phyloP scores from a whole-genome alignment of 345 rosid genomes.

The Geranium rotundifolium region DNA sequence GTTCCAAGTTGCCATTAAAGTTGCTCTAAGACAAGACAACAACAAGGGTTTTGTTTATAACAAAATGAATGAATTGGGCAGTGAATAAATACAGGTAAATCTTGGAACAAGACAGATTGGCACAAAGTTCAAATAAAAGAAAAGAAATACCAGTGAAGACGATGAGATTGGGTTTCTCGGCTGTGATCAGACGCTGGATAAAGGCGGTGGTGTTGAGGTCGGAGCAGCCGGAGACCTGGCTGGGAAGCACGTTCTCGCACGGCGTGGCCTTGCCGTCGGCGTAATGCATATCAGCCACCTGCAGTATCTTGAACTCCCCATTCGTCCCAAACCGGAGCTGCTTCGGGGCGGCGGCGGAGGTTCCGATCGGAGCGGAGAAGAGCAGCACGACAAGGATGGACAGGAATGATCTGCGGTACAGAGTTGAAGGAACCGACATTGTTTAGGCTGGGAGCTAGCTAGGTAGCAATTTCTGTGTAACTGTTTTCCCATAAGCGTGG shows the following conservation, averaged over 20 bases:
- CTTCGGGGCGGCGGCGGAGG: background rate
- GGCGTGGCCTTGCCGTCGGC: slow-evolving; percentile 52
- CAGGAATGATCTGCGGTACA: too few species aligned
- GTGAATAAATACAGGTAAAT: too few species aligned
- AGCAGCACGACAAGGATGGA: background rate
- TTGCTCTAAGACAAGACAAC: too few species aligned
- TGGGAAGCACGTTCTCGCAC: slow-evolving; percentile 42
- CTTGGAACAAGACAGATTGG: too few species aligned
- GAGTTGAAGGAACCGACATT: background rate
- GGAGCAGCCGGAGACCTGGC: slow-evolving; percentile 45
- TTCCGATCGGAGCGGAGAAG: background rate
- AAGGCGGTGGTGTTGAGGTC: slow-evolving; percentile 87
- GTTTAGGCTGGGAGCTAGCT: too few species aligned
- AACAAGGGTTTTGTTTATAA: too few species aligned
- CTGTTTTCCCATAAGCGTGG: too few species aligned
- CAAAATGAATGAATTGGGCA: too few species aligned
- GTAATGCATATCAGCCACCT: slow-evolving; percentile 90
- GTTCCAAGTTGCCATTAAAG: too few species aligned
- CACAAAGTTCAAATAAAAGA: too few species aligned
- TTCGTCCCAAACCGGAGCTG: slow-evolving; percentile 37
- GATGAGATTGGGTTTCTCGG: slow-evolving; percentile 73
- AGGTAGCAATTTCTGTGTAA: too few species aligned
- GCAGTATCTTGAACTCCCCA: slow-evolving; percentile 78
- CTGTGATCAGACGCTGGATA: slow-evolving; percentile 50
- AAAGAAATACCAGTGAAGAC: slow-evolving; percentile 65